Base-by-base conservation (phyloP, 176 grass and related monocot species). In the Puccinellia tenuiflora region DNA sequence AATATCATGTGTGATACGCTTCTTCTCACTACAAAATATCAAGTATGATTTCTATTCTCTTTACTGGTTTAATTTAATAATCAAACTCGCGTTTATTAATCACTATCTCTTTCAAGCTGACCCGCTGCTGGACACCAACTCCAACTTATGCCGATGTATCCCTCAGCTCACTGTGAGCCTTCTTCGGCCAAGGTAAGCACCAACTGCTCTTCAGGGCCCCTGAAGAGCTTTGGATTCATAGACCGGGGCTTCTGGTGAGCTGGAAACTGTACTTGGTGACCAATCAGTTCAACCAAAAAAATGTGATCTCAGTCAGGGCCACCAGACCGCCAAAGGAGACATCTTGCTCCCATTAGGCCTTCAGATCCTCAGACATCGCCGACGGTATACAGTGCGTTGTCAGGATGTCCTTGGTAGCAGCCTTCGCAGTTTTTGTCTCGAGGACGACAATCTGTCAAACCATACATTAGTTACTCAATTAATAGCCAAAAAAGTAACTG, bases 371-470 rank as follows among this genome's bases (percentile, higher is more conserved):
- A 51, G 93, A 98, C 77, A 95, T 88, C 16, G 96, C 92, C 30
- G 87, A 95, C 47, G 91, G 91, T 92, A 98, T 98, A 73, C 96
- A 98, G 84, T 98, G 91, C 10, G 87, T 98, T 10, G 89, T 87
- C 40, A 93, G 88, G 82, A 98, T 96, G 80, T 93, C 93, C 22
- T 82, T 62, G 22, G 96, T 98, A 55, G 96, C 96, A 81, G 91
- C 96, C 87, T 98, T 95, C 0, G 96, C 96, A 78, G 91, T 93
- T 77, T 92, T 96, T 64, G 83, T 91, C 79, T 98, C 71, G 0
- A 98, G 93, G 68, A 98, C 93, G 39, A 95, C 96, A 89, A 96
- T 95, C 96, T 98, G 83, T 83, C 79, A 86, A 84, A 85, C 77
- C 51, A 86, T 68, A 69, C 22, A 59, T 74, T 34, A 59, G 60